Evolutionary conservation across 2,329 filamentous ascomycete genomes (phyloP), one percentile per base, ranked within the genome.

Genomic region (Ilyonectria mors-panacis): DNA sequence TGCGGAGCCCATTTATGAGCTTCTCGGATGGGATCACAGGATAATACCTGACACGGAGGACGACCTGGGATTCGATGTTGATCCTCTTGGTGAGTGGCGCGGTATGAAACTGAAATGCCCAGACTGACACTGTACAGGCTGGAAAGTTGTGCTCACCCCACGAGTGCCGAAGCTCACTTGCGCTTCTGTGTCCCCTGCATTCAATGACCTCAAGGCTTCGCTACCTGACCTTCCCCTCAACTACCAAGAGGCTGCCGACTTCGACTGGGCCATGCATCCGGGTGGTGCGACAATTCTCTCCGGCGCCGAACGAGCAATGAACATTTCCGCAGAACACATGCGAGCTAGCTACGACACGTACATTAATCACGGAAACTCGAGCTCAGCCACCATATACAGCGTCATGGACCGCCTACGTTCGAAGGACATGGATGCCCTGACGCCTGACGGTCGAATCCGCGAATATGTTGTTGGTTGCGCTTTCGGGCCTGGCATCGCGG

Each of bases 261-360:
- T 92, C 70, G 91, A 93, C 81, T 93, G 91, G 91, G 91, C 91
- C 1, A 86, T 93, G 76, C 91, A 93, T 72, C 91, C 91, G 0
- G 91, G 91, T 5, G 91, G 91, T 19, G 84, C 89, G 1, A 89
- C 90, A 1, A 92, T 93, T 47, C 81, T 93, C 2, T 85, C 88
- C 0, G 89, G 90, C 0, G 88, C 91, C 1, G 88, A 92, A 76
- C 81, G 81, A 47, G 83, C 82, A 1, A 84, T 93, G 82, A 77
- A 80, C 6, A 85, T 93, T 53, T 84, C 83, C 0, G 80, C 89
- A 0, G 87, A 91, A 72, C 90, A 92, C 70, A 89, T 93, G 82
- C 85, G 90, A 54, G 90, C 91, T n/a, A 91, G 89, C 65, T 92
- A 91, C 75, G 88, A 92, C 68, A 88, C 89, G 19, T 93, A 93